Conservation (phyloP, 371 early-diverging fungal genomes). For the Cokeromyces recurvatus region DNA sequence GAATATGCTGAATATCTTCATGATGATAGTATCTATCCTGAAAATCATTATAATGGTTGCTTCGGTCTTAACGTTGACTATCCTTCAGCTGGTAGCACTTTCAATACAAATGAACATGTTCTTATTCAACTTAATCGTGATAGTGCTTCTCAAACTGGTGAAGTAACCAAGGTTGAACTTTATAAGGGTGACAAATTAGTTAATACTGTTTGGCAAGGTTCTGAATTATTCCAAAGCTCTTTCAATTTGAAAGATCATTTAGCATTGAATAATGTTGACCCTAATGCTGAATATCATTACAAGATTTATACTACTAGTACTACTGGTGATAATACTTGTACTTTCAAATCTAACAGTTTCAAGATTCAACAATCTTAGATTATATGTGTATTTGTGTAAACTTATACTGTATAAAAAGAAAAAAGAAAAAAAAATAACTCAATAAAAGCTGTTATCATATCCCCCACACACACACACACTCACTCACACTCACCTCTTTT, state of each 20-base stretch:
- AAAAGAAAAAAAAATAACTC: neutral
- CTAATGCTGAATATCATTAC: constrained; percentile 25
- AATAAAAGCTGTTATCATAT: too few species aligned
- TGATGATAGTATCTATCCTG: constrained; percentile 27
- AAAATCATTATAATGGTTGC: constrained; percentile 34
- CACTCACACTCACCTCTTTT: too few species aligned
- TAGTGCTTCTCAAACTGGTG: constrained; percentile 29
- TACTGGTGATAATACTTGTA: constrained; percentile 15
- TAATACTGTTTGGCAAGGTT: constrained; percentile 27
- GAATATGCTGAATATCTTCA: constrained; percentile 37
- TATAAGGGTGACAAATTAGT: constrained; percentile 30
- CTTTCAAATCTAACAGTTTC: constrained; percentile 20
- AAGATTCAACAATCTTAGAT: constrained; percentile 8
- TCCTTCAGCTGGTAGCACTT: constrained; percentile 21
- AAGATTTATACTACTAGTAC: constrained; percentile 17
- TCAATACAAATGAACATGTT: constrained; percentile 25
- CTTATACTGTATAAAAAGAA: too few species aligned
- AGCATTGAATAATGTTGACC: constrained; percentile 10
- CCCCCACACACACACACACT: too few species aligned
- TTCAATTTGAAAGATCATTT: constrained; percentile 43
- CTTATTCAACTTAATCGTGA: constrained; percentile 32
- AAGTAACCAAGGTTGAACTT: constrained; percentile 32
- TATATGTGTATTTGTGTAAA: too few species aligned
- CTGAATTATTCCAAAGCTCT: constrained; percentile 20
- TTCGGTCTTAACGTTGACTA: constrained; percentile 36